phyloP scores from a whole-genome alignment of 176 grass and related monocot genomes.

The Triticum dicoccoides region DNA sequence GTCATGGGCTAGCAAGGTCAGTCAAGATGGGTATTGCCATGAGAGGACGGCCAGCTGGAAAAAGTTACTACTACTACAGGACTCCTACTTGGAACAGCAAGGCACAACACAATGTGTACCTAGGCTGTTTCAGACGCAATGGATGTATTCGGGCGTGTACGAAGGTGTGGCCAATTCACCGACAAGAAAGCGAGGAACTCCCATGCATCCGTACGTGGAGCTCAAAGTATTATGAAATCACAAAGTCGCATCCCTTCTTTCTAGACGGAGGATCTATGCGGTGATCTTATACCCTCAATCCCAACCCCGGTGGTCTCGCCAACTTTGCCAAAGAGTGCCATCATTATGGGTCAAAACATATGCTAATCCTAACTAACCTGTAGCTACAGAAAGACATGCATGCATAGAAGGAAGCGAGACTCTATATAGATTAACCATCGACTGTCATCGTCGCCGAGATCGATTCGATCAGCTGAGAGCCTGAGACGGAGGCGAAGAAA shows the following conservation, averaged over 20 bases:
- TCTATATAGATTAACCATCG: background rate
- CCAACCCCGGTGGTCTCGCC: background rate
- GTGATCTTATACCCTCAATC: background rate
- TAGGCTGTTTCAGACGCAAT: too few relatives aligned
- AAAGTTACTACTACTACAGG: background rate
- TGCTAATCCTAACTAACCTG: background rate
- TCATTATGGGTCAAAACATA: conserved; percentile 24
- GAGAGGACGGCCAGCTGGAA: too few relatives aligned
- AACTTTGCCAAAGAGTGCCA: background rate
- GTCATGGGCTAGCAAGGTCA: too few relatives aligned
- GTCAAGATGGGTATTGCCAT: too few relatives aligned
- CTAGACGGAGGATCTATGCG: background rate
- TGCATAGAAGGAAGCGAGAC: too few relatives aligned
- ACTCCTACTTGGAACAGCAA: background rate
- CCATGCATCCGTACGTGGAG: background rate
- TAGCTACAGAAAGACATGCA: background rate
- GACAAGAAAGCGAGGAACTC: background rate
- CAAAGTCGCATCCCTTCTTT: background rate
- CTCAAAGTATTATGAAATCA: background rate
- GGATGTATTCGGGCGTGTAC: too few relatives aligned
- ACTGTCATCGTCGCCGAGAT: background rate
- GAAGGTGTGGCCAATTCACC: too few relatives aligned
- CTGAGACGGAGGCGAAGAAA: background rate
- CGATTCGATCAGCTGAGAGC: too few relatives aligned
- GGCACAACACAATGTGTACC: too few relatives aligned